Evolutionary conservation across 495 filamentous ascomycete genomes (phyloP).

Genomic region (Lasiosphaeris hirsuta): DNA sequence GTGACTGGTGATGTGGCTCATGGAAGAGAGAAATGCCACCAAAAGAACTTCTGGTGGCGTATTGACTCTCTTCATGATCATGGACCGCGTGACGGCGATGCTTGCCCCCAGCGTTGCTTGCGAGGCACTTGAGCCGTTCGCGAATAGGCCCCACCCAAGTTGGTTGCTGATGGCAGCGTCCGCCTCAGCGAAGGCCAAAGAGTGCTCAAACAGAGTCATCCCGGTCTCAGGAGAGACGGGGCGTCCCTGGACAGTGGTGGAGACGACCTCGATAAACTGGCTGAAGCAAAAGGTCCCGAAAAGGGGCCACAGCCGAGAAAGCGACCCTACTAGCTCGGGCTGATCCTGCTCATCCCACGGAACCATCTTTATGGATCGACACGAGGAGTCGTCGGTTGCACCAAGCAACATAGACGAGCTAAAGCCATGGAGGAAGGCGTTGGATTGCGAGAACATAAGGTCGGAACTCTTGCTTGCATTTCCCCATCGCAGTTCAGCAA

Average conservation of each 20-base stretch:
- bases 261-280: slow-evolving; percentile 83
- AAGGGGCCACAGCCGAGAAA: slow-evolving; percentile 82
- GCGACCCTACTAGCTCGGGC: slow-evolving; percentile 62
- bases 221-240: slow-evolving; percentile 78
- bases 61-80: slow-evolving; percentile 62
- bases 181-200: slow-evolving; percentile 91
- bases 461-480: slow-evolving; percentile 60
- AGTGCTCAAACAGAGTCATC: slow-evolving; percentile 96
- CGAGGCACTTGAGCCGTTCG: slow-evolving; percentile 34
- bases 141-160: slow-evolving; percentile 65
- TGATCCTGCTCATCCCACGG: slow-evolving; percentile 40
- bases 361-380: slow-evolving; percentile 68
- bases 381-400: slow-evolving; percentile 64
- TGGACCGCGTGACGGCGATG: slow-evolving; percentile 51
- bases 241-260: slow-evolving; percentile 85
- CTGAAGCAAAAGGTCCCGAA: slow-evolving; percentile 78
- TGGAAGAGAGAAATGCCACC: slow-evolving; percentile 79
- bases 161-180: slow-evolving; percentile 78
- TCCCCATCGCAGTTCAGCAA: slow-evolving; percentile 68
- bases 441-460: slow-evolving; percentile 70
- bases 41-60: slow-evolving; percentile 86
- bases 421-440: slow-evolving; percentile 64
- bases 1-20: slow-evolving; percentile 85
- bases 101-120: slow-evolving; percentile 38
- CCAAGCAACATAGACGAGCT: slow-evolving; percentile 68